Evolutionary conservation across 2,329 filamentous ascomycete genomes (phyloP).

Genomic region (Pezicula rhizophila): DNA sequence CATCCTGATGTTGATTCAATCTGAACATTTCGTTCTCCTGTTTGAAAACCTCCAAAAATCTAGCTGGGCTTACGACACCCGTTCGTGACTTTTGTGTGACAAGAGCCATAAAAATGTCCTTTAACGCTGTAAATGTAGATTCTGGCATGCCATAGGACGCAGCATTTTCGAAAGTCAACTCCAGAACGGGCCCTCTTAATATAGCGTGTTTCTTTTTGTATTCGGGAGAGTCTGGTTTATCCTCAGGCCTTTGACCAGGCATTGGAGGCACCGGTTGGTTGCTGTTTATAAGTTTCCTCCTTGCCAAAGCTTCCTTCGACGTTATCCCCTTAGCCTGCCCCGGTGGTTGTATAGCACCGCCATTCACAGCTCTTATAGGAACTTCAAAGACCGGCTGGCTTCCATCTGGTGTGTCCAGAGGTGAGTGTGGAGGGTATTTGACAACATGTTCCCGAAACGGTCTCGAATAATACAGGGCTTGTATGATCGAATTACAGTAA

Average conservation of each 20-base stretch:
- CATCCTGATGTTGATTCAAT: constrained; percentile 96
- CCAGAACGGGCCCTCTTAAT: constrained; percentile 77
- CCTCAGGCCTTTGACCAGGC: constrained; percentile 61
- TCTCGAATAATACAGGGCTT: constrained; percentile 93
- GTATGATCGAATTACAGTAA: constrained; percentile 97
- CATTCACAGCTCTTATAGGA: constrained; percentile 47
- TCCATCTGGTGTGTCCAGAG: constrained; percentile 63
- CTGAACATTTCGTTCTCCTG: constrained; percentile 96
- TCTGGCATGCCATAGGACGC: constrained; percentile 86
- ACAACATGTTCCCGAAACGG: constrained; percentile 92
- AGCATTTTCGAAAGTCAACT: constrained; percentile 76
- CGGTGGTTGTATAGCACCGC: constrained; percentile 36
- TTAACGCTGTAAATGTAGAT: constrained; percentile 87
- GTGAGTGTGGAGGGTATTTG: constrained; percentile 73
- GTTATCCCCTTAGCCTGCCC: constrained; percentile 48
- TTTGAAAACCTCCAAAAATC: constrained; percentile 89
- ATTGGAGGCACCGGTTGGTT: constrained; percentile 49
- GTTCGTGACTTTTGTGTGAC: constrained; percentile 76
- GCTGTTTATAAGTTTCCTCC: constrained; percentile 47
- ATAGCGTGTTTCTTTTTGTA: constrained; percentile 97
- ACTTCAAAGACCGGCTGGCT: constrained; percentile 53
- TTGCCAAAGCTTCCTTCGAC: constrained; percentile 50
- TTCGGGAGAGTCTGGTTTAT: constrained; percentile 90
- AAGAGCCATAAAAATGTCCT: constrained; percentile 92
- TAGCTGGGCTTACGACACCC: constrained; percentile 84